Conservation (phyloP, 768 basidiomycete species). For the Phanerochaete sordida region DNA sequence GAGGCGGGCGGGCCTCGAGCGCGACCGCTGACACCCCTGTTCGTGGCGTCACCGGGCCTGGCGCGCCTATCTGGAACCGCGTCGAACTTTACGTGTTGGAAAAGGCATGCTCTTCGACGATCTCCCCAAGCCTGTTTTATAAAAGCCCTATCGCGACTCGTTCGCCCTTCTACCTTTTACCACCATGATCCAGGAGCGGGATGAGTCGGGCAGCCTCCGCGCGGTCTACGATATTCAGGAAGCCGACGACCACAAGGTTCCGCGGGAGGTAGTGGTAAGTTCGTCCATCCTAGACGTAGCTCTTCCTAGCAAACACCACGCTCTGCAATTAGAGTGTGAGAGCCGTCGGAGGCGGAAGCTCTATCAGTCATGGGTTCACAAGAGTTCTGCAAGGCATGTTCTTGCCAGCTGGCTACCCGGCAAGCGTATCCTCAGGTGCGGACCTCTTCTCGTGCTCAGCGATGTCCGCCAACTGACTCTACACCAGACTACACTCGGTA, state of each 20-base stretch:
- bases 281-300: not conserved
- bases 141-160: not conserved
- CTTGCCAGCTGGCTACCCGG: conserved; percentile 60
- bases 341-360: not conserved
- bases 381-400: conserved; percentile 43
- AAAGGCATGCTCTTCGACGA: not conserved
- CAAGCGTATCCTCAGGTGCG: conserved; percentile 56
- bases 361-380: not conserved
- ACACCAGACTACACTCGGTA: conserved; percentile 1
- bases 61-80: not conserved
- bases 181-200: not conserved
- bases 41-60: not conserved
- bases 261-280: not conserved
- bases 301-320: not conserved
- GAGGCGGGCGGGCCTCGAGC: not conserved
- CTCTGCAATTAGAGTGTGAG: not conserved
- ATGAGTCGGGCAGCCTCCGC: not conserved
- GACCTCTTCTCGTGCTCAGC: not conserved
- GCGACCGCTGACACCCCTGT: not conserved
- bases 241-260: not conserved
- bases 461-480: not conserved
- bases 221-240: not conserved
- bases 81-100: not conserved
- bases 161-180: not conserved
- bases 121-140: not conserved